Evolutionary conservation across 2,329 filamentous ascomycete genomes (phyloP).

Genomic region (Aciculosporium take): DNA sequence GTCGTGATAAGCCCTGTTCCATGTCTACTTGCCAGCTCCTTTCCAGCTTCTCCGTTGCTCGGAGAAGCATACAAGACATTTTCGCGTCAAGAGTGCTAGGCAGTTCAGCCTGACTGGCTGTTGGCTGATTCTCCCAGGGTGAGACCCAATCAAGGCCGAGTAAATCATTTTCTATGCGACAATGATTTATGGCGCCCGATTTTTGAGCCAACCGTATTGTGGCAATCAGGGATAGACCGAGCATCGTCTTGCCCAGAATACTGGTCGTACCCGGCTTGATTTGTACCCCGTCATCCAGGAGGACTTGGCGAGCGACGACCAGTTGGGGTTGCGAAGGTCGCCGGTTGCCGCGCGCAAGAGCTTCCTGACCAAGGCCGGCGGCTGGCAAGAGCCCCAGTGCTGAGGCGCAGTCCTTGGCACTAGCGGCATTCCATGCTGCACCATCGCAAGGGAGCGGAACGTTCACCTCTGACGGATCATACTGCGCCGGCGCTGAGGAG

Average conservation of each 20-base stretch:
- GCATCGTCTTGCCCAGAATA: conserved; percentile 1
- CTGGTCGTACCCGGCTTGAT: conserved; percentile 1
- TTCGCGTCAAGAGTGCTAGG: neutral
- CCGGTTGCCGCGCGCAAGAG: too few species aligned
- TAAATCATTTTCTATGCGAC: neutral
- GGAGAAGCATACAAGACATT: neutral
- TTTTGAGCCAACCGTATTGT: conserved; percentile 36
- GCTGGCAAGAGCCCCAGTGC: conserved; percentile 40
- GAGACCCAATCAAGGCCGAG: conserved; percentile 41
- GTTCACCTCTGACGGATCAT: conserved; percentile 49
- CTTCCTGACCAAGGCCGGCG: conserved; percentile 45
- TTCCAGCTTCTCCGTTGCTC: conserved; percentile 1
- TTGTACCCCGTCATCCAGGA: conserved; percentile 35
- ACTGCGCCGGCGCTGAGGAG: conserved; percentile 52
- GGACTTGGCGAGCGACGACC: conserved; percentile 43
- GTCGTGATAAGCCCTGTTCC: neutral
- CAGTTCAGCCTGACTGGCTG: conserved; percentile 9
- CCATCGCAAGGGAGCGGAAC: conserved; percentile 61
- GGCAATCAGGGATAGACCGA: conserved; percentile 38
- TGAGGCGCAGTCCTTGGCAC: conserved; percentile 43
- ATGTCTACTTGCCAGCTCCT: neutral
- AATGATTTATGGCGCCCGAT: neutral
- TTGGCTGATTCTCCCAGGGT: conserved; percentile 37
- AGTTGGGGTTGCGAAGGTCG: conserved; percentile 37
- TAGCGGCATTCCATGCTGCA: conserved; percentile 56